These are phyloP conservation scores for Scheffersomyces illinoinensis DNA, from an alignment of 1,139 yeast genomes.

Conservation along the genomic window DNA sequence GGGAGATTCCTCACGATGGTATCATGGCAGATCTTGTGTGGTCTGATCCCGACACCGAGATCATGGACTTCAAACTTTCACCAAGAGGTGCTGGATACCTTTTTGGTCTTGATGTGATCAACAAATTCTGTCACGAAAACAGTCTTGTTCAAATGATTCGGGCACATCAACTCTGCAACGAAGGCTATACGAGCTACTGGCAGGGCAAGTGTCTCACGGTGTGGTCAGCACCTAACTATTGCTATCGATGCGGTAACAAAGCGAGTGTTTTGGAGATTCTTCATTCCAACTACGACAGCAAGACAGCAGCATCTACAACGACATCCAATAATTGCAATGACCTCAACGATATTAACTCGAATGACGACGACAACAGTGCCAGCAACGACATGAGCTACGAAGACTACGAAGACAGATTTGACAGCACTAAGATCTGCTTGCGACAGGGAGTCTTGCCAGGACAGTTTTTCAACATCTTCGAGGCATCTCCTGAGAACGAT, in stretches of 20 bases:
- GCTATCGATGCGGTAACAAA: conserved; percentile 94
- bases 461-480: conserved; percentile 85
- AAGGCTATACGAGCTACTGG: conserved; percentile 92
- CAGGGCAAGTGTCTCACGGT: conserved; percentile 90
- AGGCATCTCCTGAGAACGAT: conserved; percentile 90
- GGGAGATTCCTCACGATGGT: conserved; percentile 97
- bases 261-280: conserved; percentile 86
- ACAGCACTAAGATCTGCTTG: conserved; percentile 39
- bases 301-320: not conserved
- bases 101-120: conserved; percentile 88
- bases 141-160: conserved; percentile 78
- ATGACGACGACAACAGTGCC: conserved; percentile 11
- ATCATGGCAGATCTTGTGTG: conserved; percentile 99
- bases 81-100: conserved; percentile 98
- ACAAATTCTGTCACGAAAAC: conserved; percentile 80
- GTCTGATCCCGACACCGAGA: conserved; percentile 95
- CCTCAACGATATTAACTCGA: conserved; percentile 5
- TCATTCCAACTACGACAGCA: conserved; percentile 31
- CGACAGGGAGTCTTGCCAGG: conserved; percentile 47
- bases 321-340: conserved; percentile 10
- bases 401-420: conserved; percentile 21
- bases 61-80: conserved; percentile 79
- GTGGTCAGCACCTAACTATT: conserved; percentile 98
- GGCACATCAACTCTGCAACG: conserved; percentile 96
- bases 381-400: conserved; percentile 9